phyloP scores from a whole-genome alignment of 257 asterid genomes.

The Galeopsis tetrahit region DNA sequence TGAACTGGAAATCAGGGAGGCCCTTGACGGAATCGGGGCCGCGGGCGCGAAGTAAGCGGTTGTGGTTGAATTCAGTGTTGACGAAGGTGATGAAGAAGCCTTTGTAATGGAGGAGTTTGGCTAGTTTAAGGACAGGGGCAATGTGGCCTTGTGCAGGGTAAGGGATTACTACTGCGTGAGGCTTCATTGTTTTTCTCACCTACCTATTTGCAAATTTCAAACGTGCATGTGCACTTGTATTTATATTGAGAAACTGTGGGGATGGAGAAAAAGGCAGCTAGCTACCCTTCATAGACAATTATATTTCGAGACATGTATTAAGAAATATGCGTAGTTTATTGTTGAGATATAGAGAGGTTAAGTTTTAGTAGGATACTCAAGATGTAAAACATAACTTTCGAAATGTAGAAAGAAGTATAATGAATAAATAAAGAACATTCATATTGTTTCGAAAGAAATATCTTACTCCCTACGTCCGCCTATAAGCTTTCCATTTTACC shows the following conservation, averaged over 20 bases:
- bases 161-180: slow-evolving; percentile 53
- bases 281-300: too few relatives aligned
- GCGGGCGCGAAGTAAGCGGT: slow-evolving; percentile 40
- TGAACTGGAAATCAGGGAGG: slow-evolving; percentile 42
- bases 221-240: background rate
- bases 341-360: too few relatives aligned
- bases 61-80: slow-evolving; percentile 56
- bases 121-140: slow-evolving; percentile 47
- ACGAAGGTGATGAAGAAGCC: slow-evolving; percentile 59
- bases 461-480: too few relatives aligned
- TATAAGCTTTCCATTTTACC: too few relatives aligned
- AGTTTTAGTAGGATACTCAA: too few relatives aligned
- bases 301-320: too few relatives aligned
- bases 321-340: too few relatives aligned
- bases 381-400: too few relatives aligned
- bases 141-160: slow-evolving; percentile 64
- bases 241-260: background rate
- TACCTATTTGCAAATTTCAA: too few relatives aligned
- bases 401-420: too few relatives aligned
- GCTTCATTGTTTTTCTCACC: slow-evolving; percentile 32
- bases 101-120: slow-evolving; percentile 44
- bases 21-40: slow-evolving; percentile 48
- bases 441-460: too few relatives aligned
- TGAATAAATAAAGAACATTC: too few relatives aligned
- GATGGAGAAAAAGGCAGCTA: background rate